Evolutionary conservation across 306 rosid species (phyloP).

Genomic region (Astragalus membranaceus): DNA sequence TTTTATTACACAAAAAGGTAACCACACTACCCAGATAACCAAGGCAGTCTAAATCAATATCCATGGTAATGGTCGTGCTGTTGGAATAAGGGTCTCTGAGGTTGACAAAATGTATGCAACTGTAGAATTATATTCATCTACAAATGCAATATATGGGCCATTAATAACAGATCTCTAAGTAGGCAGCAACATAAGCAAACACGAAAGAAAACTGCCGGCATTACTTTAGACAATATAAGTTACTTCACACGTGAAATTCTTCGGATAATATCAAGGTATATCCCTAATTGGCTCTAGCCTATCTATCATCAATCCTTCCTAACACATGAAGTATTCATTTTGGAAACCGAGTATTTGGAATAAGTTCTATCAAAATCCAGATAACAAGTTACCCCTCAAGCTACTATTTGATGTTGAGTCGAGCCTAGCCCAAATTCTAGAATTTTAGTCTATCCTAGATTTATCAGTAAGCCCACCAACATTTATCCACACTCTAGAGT

Average conservation of each 20-base stretch:
- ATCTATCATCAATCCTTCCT: neutral
- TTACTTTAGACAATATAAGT: neutral
- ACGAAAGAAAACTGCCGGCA: neutral
- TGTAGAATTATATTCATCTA: neutral
- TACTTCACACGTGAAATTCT: neutral
- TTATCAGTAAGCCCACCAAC: too few relatives aligned
- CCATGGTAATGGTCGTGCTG: neutral
- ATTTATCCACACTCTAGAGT: too few relatives aligned
- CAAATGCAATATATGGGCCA: neutral
- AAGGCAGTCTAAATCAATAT: neutral
- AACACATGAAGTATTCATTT: neutral
- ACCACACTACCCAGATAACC: neutral
- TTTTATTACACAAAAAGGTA: too few relatives aligned
- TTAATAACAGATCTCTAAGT: neutral
- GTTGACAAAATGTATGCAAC: neutral
- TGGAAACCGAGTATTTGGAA: neutral
- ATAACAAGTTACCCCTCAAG: neutral
- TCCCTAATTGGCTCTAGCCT: neutral
- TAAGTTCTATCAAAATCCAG: neutral
- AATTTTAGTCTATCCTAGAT: too few relatives aligned
- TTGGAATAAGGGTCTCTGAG: neutral
- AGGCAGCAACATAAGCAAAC: neutral
- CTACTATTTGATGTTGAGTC: too few relatives aligned
- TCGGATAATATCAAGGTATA: neutral
- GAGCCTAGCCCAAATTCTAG: too few relatives aligned